A percentile compares a stretch with the other conserved stretches of the same genome.
These are phyloP conservation scores for Madurella fahalii DNA, from an alignment of 2,329 filamentous ascomycete genomes.

Conservation along the genomic window DNA sequence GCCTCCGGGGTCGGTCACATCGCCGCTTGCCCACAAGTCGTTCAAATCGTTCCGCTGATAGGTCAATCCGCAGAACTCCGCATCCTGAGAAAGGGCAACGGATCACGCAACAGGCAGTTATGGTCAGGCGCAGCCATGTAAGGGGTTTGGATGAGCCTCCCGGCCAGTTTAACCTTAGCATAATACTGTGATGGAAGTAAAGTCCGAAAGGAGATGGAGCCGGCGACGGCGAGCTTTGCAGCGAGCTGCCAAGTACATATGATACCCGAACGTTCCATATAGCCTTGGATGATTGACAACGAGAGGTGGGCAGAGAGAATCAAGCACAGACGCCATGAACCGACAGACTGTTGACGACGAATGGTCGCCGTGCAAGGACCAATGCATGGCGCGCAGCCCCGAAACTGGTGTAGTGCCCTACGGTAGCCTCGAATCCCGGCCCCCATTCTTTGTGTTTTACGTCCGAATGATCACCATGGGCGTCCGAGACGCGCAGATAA, in stretches of 20 bases:
- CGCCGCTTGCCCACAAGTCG: constrained; percentile 44
- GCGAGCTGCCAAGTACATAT: constrained; percentile 25
- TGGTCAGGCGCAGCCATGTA: neutral
- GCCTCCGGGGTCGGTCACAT: constrained; percentile 31
- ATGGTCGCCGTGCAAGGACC: too few species aligned
- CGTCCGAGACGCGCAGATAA: too few species aligned
- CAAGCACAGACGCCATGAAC: too few species aligned
- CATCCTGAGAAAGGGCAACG: neutral
- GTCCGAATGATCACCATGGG: too few species aligned
- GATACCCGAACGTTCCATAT: constrained; percentile 26
- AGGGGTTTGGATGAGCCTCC: neutral
- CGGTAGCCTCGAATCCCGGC: too few species aligned
- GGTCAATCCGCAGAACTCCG: neutral
- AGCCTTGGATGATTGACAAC: constrained; percentile 16
- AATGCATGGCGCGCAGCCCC: too few species aligned
- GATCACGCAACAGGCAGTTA: neutral
- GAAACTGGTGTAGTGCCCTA: too few species aligned
- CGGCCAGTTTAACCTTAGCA: neutral
- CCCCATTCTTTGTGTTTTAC: too few species aligned
- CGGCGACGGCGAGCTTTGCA: constrained; percentile 9
- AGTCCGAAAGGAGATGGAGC: constrained; percentile 6
- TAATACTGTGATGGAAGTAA: neutral
- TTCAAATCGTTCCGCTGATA: constrained; percentile 42
- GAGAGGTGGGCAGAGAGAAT: too few species aligned
- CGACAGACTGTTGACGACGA: too few species aligned